phyloP scores from a whole-genome alignment of 352 stramenopile species.

The Phytopythium vexans region DNA sequence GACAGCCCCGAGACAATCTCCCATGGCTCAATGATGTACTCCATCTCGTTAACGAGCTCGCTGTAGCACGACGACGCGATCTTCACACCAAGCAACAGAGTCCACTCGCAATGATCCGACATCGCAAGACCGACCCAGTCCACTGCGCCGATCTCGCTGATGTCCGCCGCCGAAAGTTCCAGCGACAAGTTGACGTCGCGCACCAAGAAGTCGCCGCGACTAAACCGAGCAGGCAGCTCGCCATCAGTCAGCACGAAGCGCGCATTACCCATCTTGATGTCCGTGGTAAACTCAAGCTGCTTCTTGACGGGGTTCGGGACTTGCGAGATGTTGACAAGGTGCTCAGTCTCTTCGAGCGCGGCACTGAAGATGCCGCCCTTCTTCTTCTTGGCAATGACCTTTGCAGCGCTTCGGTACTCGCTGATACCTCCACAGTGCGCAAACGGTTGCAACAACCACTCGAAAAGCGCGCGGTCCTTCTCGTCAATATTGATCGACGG shows the following conservation, averaged over 20 bases:
- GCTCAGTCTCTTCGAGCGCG: conserved; percentile 46
- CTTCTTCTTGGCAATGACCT: conserved; percentile 65
- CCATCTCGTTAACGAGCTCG: conserved; percentile 67
- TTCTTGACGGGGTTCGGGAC: conserved; percentile 46
- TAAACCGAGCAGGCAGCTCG: conserved; percentile 47
- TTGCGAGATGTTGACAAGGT: conserved; percentile 43
- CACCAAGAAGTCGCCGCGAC: conserved; percentile 63
- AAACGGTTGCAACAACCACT: conserved; percentile 61
- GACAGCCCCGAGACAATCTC: conserved; percentile 51
- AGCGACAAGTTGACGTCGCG: conserved; percentile 59
- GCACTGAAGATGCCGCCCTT: conserved; percentile 60
- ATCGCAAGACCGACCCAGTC: conserved; percentile 54
- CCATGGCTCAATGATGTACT: conserved; percentile 73
- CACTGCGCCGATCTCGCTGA: conserved; percentile 45
- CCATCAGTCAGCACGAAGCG: conserved; percentile 58
- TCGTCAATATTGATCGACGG: conserved; percentile 35
- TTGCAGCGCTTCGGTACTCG: conserved; percentile 64
- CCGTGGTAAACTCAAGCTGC: conserved; percentile 45
- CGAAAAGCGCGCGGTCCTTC: conserved; percentile 30
- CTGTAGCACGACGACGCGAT: conserved; percentile 69
- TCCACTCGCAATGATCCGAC: conserved; percentile 58
- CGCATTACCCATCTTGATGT: conserved; percentile 64
- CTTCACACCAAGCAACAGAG: conserved; percentile 56
- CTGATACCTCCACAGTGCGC: conserved; percentile 66
- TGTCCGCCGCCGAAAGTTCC: conserved; percentile 43